Percentiles rank a stretch among this genome's conserved stretches.
phyloP scores from a whole-genome alignment of 129 eudicot genomes.

The Oenanthe sinensis region DNA sequence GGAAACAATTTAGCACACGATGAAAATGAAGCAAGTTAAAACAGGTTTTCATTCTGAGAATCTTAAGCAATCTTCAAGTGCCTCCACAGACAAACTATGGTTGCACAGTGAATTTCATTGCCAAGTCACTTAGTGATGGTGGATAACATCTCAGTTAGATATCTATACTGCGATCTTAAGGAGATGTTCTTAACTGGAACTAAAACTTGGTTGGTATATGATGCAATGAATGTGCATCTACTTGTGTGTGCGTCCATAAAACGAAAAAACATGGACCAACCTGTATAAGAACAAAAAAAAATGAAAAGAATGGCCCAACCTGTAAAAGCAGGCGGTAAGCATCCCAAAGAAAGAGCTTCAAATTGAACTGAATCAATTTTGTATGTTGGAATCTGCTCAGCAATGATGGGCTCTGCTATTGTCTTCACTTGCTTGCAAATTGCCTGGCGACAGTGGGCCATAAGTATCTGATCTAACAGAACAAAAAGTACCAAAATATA shows the following conservation, averaged over 20 bases:
- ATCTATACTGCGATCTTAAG: not conserved
- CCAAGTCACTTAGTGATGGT: not conserved
- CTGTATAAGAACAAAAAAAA: constrained; percentile 45
- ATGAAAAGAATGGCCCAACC: constrained; percentile 29
- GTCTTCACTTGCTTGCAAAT: constrained; percentile 72
- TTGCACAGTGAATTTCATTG: not conserved
- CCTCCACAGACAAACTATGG: not conserved
- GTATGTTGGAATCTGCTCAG: constrained; percentile 86
- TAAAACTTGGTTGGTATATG: not conserved
- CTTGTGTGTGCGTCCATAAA: not conserved
- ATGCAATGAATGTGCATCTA: not conserved
- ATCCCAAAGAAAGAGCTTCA: constrained; percentile 67
- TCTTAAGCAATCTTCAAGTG: not conserved
- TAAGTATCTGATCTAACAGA: constrained; percentile 11
- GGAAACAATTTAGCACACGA: not conserved
- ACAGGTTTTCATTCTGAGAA: not conserved
- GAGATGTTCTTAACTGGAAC: not conserved
- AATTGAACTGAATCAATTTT: constrained; percentile 83
- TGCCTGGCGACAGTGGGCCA: constrained; percentile 38
- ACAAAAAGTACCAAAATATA: not conserved
- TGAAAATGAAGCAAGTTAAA: not conserved
- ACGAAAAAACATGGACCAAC: constrained; percentile 14
- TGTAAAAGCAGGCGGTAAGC: constrained; percentile 88
- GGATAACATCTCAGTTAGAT: not conserved
- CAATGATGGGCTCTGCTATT: constrained; percentile 81